Evolutionary conservation across 176 grass and related monocot species (phyloP).

Genomic region (Saccharum officinarum): DNA sequence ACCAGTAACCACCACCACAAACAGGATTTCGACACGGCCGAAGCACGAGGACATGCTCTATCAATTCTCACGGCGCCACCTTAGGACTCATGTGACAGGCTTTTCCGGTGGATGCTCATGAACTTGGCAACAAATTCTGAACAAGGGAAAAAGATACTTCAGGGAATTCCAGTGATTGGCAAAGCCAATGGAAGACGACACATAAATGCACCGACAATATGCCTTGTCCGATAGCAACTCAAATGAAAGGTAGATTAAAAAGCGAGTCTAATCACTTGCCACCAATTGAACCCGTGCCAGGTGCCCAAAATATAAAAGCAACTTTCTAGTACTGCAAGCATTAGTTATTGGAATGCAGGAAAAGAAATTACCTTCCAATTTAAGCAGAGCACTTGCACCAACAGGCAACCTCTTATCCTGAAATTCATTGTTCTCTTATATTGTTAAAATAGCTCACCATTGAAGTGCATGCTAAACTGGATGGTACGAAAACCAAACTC

Average conservation of each 20-base stretch:
- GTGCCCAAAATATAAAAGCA: neutral
- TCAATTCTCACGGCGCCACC: neutral
- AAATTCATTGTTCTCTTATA: conserved; percentile 8
- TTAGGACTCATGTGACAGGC: conserved; percentile 25
- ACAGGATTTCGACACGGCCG: neutral
- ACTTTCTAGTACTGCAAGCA: neutral
- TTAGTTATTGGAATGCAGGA: neutral
- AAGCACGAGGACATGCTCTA: neutral
- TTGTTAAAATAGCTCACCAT: conserved; percentile 1
- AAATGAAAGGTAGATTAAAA: neutral
- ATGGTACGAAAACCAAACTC: conserved; percentile 27
- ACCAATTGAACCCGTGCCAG: neutral
- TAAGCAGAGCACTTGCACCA: conserved; percentile 65
- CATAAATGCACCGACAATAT: neutral
- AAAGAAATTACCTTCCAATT: conserved; percentile 52
- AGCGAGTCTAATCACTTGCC: neutral
- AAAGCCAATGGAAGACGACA: neutral
- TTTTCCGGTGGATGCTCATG: conserved; percentile 72
- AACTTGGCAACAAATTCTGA: conserved; percentile 72
- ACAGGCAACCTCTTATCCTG: conserved; percentile 70
- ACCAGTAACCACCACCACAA: neutral
- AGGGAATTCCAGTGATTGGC: neutral
- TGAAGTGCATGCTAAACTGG: neutral
- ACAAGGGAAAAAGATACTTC: neutral
- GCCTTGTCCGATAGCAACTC: neutral